A percentile compares a stretch with the other conserved stretches of the same genome.
phyloP scores from a whole-genome alignment of 805 yeast species.

The Monosporozyma aerobia region DNA sequence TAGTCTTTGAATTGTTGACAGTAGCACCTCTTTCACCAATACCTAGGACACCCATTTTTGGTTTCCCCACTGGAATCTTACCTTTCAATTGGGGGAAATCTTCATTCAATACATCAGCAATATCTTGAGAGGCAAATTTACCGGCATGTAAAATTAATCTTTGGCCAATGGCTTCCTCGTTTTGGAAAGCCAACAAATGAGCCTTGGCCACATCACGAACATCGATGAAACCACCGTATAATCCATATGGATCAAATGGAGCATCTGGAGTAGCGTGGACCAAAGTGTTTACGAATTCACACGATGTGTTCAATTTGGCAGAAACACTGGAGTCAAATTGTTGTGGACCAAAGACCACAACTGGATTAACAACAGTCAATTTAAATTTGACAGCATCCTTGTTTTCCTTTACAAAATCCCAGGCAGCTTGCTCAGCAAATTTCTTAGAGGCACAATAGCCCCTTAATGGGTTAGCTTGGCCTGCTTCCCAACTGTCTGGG shows the following conservation, averaged over 20 bases:
- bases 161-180: slow-evolving; percentile 27
- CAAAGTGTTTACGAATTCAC: slow-evolving; percentile 20
- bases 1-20: too few species aligned
- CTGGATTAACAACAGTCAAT: too few species aligned
- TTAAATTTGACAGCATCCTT: too few species aligned
- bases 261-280: too few species aligned
- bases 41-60: too few species aligned
- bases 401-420: slow-evolving; percentile 39
- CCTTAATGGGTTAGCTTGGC: too few species aligned
- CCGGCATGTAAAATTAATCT: slow-evolving; percentile 27
- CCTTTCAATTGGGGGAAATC: slow-evolving; percentile 37
- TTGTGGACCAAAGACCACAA: slow-evolving; percentile 45
- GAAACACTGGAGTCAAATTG: slow-evolving; percentile 31
- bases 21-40: too few species aligned
- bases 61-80: slow-evolving; percentile 36
- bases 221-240: slow-evolving; percentile 38
- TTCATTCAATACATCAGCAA: slow-evolving; percentile 27
- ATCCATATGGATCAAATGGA: slow-evolving; percentile 23
- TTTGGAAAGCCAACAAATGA: too few species aligned
- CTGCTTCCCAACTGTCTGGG: too few species aligned
- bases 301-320: too few species aligned
- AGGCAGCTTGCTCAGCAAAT: slow-evolving; percentile 50
- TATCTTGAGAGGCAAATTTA: slow-evolving; percentile 20
- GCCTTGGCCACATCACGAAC: slow-evolving; percentile 57
- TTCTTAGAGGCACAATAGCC: slow-evolving; percentile 37